Conservation (phyloP, 371 early-diverging fungal species). For the Lichtheimia ornata region DNA sequence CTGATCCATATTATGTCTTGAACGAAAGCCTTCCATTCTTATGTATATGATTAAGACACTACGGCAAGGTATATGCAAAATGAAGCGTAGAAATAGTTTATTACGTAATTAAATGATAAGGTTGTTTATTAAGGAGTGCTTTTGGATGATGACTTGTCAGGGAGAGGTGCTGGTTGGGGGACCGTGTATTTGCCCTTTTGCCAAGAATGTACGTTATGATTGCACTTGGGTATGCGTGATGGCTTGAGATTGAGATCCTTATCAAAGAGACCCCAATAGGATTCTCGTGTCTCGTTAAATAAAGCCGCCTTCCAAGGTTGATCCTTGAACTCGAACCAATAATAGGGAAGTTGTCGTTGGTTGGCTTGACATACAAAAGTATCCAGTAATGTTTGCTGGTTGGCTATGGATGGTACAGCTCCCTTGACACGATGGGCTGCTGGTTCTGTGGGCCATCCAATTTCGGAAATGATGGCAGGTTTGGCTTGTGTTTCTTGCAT, state of each 20-base stretch:
- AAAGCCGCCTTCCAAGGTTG: conserved; percentile 63
- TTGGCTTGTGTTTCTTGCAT: conserved; percentile 26
- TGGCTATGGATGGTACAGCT: conserved; percentile 56
- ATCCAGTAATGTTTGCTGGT: conserved; percentile 52
- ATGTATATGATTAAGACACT: no score
- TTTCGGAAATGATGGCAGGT: conserved; percentile 61
- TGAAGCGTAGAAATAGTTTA: no score
- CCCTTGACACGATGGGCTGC: conserved; percentile 25
- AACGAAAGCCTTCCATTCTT: no score
- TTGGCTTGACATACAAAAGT: conserved; percentile 62
- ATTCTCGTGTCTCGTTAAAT: conserved; percentile 57
- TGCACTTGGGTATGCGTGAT: conserved; percentile 45
- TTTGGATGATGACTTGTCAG: no score
- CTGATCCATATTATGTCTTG: no score
- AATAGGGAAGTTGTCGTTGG: conserved; percentile 52
- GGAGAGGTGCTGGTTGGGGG: conserved; percentile 19
- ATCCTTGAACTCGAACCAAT: conserved; percentile 71
- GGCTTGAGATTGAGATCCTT: conserved; percentile 42
- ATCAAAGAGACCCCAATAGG: conserved; percentile 63
- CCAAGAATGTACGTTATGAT: conserved; percentile 13
- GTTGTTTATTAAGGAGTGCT: no score
- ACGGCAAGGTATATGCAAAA: no score
- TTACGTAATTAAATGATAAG: no score
- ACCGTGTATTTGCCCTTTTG: conserved; percentile 20
- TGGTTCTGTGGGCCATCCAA: conserved; percentile 66